Percentiles rank a stretch among this genome's conserved stretches.
Conservation (phyloP, 2,329 filamentous ascomycete species). For the Fusarium burgessii region DNA sequence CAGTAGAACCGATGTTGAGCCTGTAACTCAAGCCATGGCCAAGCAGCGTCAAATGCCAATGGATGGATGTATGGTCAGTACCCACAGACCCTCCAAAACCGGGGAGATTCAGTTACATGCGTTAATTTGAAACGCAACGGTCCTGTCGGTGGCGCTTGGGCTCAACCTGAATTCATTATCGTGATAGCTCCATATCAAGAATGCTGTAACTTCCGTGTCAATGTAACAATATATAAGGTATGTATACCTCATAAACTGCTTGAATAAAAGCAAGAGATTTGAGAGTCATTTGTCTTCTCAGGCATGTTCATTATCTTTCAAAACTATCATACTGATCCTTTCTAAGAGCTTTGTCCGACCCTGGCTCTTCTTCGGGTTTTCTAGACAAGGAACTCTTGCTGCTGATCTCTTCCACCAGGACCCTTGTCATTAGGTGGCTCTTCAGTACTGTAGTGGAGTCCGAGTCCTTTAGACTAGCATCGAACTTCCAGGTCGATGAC, state of each 20-base stretch:
- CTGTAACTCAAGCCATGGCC: constrained; percentile 12
- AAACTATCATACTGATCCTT: constrained; percentile 1
- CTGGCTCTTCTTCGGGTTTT: constrained; percentile 14
- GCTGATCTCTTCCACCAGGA: constrained; percentile 26
- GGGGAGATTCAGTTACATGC: constrained; percentile 23
- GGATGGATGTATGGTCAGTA: constrained; percentile 8
- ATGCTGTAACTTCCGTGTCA: background rate
- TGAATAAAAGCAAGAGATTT: background rate
- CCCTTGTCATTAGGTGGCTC: constrained; percentile 20
- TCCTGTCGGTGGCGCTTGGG: constrained; percentile 21
- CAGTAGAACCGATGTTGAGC: too few species aligned
- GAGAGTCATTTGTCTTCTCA: background rate
- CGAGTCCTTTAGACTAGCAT: constrained; percentile 11
- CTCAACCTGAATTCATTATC: constrained; percentile 15
- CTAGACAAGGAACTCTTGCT: constrained; percentile 26
- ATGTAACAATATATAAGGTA: background rate
- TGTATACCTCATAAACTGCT: background rate
- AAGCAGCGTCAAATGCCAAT: background rate
- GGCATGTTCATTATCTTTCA: background rate
- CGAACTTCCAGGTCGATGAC: constrained; percentile 11
- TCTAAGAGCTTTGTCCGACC: constrained; percentile 3
- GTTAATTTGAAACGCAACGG: constrained; percentile 37
- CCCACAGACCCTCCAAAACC: constrained; percentile 27
- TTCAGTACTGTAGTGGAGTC: constrained; percentile 8
- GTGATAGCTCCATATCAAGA: background rate